These are phyloP conservation scores for Dactylonectria macrodidyma DNA, from an alignment of 2,329 filamentous ascomycete genomes.

Conservation along the genomic window DNA sequence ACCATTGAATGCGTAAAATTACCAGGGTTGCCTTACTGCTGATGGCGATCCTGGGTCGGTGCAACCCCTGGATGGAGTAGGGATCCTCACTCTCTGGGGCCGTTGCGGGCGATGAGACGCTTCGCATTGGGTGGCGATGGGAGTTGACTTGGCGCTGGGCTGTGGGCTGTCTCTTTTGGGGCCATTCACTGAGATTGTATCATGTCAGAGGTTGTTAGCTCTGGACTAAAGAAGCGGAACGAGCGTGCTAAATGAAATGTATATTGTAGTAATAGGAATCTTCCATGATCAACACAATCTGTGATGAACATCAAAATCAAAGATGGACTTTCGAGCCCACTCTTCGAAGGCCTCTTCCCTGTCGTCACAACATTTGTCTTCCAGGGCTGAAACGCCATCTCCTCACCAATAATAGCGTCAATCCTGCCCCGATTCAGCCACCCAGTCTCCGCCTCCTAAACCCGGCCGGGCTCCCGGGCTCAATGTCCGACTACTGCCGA, in stretches of 20 bases:
- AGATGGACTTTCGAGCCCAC: not conserved
- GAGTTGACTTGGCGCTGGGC: not conserved
- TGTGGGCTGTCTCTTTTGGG: not conserved
- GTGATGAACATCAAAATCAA: not conserved
- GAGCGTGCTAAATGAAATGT: not conserved
- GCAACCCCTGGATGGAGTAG: constrained; percentile 8
- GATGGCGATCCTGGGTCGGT: not conserved
- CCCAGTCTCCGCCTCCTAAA: not conserved
- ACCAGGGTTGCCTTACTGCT: constrained; percentile 3
- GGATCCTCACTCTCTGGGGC: constrained; percentile 7
- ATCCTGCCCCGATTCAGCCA: not conserved
- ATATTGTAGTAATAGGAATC: not conserved
- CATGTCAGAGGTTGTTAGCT: not conserved
- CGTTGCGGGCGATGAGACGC: not conserved
- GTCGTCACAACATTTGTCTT: constrained; percentile 6
- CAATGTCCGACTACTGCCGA: not conserved
- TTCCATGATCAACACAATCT: not conserved
- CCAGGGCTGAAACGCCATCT: constrained; percentile 14
- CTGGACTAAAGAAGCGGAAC: not conserved
- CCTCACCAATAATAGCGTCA: not conserved
- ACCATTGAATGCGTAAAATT: not conserved
- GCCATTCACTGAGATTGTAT: not conserved
- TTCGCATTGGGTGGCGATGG: constrained; percentile 1
- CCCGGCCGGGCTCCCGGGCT: not conserved
- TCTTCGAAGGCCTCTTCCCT: not conserved